Percentiles rank a stretch among this genome's conserved stretches.
Conservation (phyloP, 257 asterid species). For the Solanum infundibuliforme region DNA sequence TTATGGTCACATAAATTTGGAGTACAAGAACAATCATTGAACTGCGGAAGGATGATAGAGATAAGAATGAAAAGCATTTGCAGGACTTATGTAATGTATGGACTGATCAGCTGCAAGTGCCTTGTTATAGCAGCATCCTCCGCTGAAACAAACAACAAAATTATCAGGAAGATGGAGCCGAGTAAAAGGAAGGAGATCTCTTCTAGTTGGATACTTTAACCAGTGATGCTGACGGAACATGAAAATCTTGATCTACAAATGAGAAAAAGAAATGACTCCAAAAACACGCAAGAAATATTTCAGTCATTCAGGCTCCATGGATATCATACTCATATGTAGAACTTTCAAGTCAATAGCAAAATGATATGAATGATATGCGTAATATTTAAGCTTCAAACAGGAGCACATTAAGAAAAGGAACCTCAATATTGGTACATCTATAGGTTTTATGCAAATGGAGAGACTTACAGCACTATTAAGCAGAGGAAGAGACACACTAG, state of each 20-base stretch:
- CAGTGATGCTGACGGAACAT: not conserved
- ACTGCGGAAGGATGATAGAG: not conserved
- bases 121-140: not conserved
- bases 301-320: not conserved
- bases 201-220: not conserved
- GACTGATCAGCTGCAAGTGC: not conserved
- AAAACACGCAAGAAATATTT: not conserved
- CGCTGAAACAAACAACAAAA: not conserved
- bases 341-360: not conserved
- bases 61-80: not conserved
- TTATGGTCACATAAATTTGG: not conserved
- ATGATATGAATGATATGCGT: not conserved
- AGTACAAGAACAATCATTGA: not conserved
- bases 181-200: not conserved
- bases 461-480: not conserved
- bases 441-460: not conserved
- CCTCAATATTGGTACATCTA: not conserved
- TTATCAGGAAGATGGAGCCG: not conserved
- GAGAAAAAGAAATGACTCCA: not conserved
- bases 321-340: not conserved
- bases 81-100: not conserved
- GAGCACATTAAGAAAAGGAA: not conserved
- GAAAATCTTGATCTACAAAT: not conserved
- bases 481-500: slow-evolving; percentile 8
- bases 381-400: not conserved